These are phyloP conservation scores for Suillus decipiens DNA, from an alignment of 768 basidiomycete species.

Conservation along the genomic window DNA sequence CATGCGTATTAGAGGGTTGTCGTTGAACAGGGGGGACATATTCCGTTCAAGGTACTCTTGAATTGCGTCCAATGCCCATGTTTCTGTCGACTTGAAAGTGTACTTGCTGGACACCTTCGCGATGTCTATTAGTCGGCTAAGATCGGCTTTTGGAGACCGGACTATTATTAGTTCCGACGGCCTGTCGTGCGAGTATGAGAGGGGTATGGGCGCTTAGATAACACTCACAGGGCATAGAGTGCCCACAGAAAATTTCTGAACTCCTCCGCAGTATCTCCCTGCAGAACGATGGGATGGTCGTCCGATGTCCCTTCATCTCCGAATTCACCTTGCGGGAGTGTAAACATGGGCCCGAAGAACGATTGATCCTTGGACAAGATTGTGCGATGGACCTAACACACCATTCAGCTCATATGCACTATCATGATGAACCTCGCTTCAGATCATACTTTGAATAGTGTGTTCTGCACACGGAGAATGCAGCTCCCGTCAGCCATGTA, in stretches of 20 bases:
- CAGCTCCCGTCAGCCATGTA: conserved; percentile 74
- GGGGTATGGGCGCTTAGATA: not conserved
- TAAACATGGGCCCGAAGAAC: conserved; percentile 66
- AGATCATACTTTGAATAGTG: conserved; percentile 63
- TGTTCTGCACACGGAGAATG: conserved; percentile 60
- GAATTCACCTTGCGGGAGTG: conserved; percentile 57
- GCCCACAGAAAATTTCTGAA: conserved; percentile 77
- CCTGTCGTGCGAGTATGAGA: conserved; percentile 35
- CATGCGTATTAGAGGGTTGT: conserved; percentile 36
- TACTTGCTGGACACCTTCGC: conserved; percentile 73
- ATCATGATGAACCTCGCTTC: not conserved
- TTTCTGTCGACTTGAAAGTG: conserved; percentile 70
- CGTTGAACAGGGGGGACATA: conserved; percentile 51
- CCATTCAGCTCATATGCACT: conserved; percentile 9
- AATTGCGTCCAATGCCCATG: conserved; percentile 75
- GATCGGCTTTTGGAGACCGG: conserved; percentile 49
- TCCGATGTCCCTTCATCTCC: conserved; percentile 62
- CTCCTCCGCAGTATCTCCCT: conserved; percentile 63
- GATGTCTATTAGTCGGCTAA: conserved; percentile 59
- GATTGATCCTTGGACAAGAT: conserved; percentile 64
- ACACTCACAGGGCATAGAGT: conserved; percentile 69
- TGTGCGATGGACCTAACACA: conserved; percentile 54
- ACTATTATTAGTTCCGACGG: conserved; percentile 60
- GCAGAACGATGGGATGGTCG: conserved; percentile 61
- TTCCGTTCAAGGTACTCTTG: conserved; percentile 65